These are phyloP conservation scores for Lolium multiflorum DNA, from an alignment of 176 grass and related monocot species.

Conservation along the genomic window DNA sequence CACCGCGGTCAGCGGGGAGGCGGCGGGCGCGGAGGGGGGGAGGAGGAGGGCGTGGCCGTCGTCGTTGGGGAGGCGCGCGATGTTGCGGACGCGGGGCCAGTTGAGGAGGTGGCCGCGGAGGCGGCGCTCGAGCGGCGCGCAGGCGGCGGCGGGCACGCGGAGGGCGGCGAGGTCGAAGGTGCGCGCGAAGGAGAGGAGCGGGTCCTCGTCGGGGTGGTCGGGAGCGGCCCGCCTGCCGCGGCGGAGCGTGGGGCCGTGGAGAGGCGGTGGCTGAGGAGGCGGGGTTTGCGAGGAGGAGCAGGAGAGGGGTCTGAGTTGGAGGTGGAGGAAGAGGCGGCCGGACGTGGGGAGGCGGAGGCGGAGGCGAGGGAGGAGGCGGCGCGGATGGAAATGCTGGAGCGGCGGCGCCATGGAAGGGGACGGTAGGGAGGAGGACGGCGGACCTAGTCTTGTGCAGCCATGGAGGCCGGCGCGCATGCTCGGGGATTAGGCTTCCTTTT, in stretches of 20 bases:
- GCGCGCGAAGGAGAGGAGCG: constrained; percentile 44
- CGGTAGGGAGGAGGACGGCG: not conserved
- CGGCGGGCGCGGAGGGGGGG: not conserved
- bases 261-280: not conserved
- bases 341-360: constrained; percentile 32
- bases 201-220: constrained; percentile 3
- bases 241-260: constrained; percentile 75
- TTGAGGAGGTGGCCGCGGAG: constrained; percentile 95
- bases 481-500: not conserved
- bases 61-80: constrained; percentile 66
- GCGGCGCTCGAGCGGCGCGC: constrained; percentile 77
- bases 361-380: not conserved
- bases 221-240: constrained; percentile 36
- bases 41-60: constrained; percentile 47
- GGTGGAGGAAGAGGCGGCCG: constrained; percentile 10
- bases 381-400: constrained; percentile 1
- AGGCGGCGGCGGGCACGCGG: constrained; percentile 76
- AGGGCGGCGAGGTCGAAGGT: constrained; percentile 79
- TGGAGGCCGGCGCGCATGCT: not conserved
- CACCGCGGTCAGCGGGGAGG: constrained; percentile 37
- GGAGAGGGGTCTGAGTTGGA: constrained; percentile 43
- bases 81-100: constrained; percentile 84
- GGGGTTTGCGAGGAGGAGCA: constrained; percentile 14
- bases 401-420: constrained; percentile 31
- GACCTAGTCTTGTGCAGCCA: not conserved